Evolutionary conservation across 2,329 filamentous ascomycete species (phyloP), one percentile per base, ranked within the genome.

Genomic region (Alternaria arbusti): DNA sequence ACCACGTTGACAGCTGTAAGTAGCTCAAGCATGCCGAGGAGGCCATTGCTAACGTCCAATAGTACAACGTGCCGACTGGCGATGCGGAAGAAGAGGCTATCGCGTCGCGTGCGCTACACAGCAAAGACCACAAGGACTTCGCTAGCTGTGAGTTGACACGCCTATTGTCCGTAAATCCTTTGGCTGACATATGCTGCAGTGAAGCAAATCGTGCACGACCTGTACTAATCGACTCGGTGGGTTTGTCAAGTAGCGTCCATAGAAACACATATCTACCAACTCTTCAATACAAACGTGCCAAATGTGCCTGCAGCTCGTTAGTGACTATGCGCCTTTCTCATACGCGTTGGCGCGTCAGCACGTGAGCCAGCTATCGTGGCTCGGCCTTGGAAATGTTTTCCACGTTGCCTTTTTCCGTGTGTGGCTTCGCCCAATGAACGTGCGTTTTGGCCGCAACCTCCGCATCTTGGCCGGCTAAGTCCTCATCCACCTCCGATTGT

Each of bases 101-200:
- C 45, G 77, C 76, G 12, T 66, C 63, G 43, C 74, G 76, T 22
- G 77, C 77, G 30, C 67, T 79, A 20, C 75, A 75, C 36, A 77
- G 76, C 61, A 79, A 77, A 57, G 76, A 78, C 5, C 77, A 79
- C 65, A 77, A 78, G 50, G 77, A 79, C 45, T 79, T 78, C 59
- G 70, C 66, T 6, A 77, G 70, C 54, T 57, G 77, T 79, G 69
- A 71, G 76, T 67, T 20, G n/a, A 47, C 11, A 45, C 1, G 2
- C 22, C 3, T 2, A 4, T 13, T n/a, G 11, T n/a, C 8, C 4
- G 4, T 1, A 30, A n/a, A 6, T 25, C 30, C 26, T 32, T 3
- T 6, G 6, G 15, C 68, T 74, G 40, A 73, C 57, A 26, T 30
- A 13, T 51, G 4, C 8, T 4, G 17, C 43, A 79, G 77, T 79